A percentile compares a stretch with the other conserved stretches of the same genome.
These are phyloP conservation scores for Raffaelea ambrosiae DNA, from an alignment of 2,329 filamentous ascomycete genomes.

Conservation along the genomic window DNA sequence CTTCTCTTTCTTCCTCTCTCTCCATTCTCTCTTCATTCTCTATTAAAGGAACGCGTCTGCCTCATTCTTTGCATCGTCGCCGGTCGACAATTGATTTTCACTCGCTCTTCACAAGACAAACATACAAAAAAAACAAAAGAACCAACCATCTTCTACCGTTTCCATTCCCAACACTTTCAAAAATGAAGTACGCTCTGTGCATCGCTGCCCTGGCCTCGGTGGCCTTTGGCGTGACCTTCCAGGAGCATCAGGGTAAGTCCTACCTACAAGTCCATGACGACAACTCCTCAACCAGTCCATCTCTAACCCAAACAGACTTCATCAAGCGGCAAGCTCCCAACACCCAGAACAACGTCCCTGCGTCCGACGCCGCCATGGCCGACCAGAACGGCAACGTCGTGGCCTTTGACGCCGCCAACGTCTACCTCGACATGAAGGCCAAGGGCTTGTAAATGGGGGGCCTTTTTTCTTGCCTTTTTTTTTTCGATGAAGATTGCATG, in stretches of 20 bases:
- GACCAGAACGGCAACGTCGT: conserved; percentile 34
- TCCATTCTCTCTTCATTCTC: background rate
- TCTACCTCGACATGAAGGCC: conserved; percentile 30
- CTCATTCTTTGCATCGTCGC: too few relatives aligned
- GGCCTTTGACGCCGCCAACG: conserved; percentile 31
- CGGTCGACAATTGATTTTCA: too few relatives aligned
- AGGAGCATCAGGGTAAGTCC: conserved; percentile 4
- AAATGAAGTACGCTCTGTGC: conserved; percentile 44
- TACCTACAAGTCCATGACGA: too few relatives aligned
- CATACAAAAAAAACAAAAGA: too few relatives aligned
- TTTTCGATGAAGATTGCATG: too few relatives aligned
- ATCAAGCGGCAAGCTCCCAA: conserved; percentile 6
- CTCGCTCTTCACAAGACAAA: too few relatives aligned
- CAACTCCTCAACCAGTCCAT: background rate
- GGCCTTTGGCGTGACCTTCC: conserved; percentile 24
- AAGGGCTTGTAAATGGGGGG: conserved; percentile 23
- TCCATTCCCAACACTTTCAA: too few relatives aligned
- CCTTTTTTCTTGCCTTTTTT: too few relatives aligned
- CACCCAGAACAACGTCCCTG: conserved; percentile 19
- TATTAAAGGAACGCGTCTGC: too few relatives aligned
- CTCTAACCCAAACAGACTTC: background rate
- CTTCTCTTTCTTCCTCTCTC: background rate
- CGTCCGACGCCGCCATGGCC: conserved; percentile 36
- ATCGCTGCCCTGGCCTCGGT: conserved; percentile 37
- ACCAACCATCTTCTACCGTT: too few relatives aligned